Base-by-base conservation (phyloP, 2,329 filamentous ascomycete species). In the Xylaria sp. region DNA sequence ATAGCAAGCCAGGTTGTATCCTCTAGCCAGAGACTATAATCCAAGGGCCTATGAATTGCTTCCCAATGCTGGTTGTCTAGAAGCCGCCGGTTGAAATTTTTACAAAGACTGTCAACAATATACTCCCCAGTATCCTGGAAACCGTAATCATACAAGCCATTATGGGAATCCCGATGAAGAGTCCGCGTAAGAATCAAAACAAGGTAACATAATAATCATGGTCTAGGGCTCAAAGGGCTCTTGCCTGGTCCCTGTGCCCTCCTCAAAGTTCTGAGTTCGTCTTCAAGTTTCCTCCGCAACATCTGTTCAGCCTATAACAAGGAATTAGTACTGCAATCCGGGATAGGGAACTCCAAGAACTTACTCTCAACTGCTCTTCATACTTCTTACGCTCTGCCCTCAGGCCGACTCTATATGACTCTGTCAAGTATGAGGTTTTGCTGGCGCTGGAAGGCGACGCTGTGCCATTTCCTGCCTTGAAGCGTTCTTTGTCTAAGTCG, bases 331-430 rank as follows among this genome's bases (percentile, higher is more conserved):
- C 47, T 19, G 32, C 17, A 27, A 34, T n/a, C 1, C 9, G 17
- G 24, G 24, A 17, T 4, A 14, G 2, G 24, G 21, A 59, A 9
- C 34, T 61, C 27, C 21, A 24, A 32, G 45, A 27, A 76, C 76
- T 62, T 76, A 79, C 78, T 61, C 69, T 78, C 67, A 79, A 59
- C 63, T 78, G 77, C 65, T 79, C 77, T 62, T 78, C 78, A 65
- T 78, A 75, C 58, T 79, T 79, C 76, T 78, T 78, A 62, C 78
- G 72, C 69, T 78, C 77, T 17, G 76, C 73, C 57, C 76, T 74
- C 14, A 79, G 69, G 17, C 76, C 77, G 17, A 72, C 65, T 48
- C 77, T 72, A 71, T 78, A 79, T 7, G 76, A 77, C 39, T 78
- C 77, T 48, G 78, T 79, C 36, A 79, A 68, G 71, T 77, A 77